Evolutionary conservation across 73 alveolate genomes (phyloP), one percentile per base, ranked within the genome.

Genomic region (Paramecium sexaurelia): DNA sequence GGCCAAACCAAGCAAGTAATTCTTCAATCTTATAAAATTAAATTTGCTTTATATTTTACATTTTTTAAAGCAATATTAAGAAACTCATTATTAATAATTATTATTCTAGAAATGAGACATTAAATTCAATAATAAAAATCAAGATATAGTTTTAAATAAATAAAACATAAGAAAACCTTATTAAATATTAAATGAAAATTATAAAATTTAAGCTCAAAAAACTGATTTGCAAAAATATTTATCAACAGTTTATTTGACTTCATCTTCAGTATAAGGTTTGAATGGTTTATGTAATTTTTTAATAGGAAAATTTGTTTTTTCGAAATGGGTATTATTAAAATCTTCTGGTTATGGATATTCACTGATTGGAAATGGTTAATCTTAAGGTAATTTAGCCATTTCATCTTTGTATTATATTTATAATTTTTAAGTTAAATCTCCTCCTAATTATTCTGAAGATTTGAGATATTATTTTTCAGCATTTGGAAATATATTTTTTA

Each of bases 331-430:
- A 26, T 61, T 61, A 15, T 26, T 9, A 61, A 61, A 26, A 36
- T 71, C 36, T n/a, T 35, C 86, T 71, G 86, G 86, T 35, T 71
- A 35, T 32, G 57, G 29, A 17, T 69, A 29, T 71, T 71, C 86
- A 7, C 17, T n/a, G 35, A 71, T 71, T 71, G 86, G 83, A 0
- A 45, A 61, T 22, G 47, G 83, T 29, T 61, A 61, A 32, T 29
- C 39, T 26, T 26, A 11, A 61, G 9, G 32, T 11, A 51, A 15
- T 51, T 61, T 61, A 3, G 41, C 47, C 11, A 61, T 26, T 61
- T 61, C 47, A 6, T 61, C 47, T 61, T 61, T 26, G 1, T 35
- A 27, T 7, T 10, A 36, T 33, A 36, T 11, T n/a, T 35, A 7
- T n/a, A 35, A n/a, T 33, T 36, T 71, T 20, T 71, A 6, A 71